Base-by-base conservation (phyloP, 208 protist species). In the Trypanosoma cruzi region DNA sequence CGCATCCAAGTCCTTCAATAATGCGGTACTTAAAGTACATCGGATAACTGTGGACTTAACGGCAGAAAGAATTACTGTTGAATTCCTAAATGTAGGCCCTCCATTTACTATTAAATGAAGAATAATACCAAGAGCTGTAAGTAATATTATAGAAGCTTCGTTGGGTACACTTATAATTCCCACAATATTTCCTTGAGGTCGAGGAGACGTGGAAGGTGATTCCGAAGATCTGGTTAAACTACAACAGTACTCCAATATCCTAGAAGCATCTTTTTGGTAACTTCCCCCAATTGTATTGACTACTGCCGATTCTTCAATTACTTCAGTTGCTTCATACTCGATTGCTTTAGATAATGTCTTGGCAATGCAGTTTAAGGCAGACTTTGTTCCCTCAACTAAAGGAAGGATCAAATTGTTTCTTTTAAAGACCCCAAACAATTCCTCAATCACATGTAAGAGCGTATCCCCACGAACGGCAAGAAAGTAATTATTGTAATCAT, bases 51-150 rank as follows among this genome's bases (percentile, higher is more conserved):
- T 71, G 36, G 82, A 79, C 50, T 94, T 93, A 24, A 98, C 82
- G 11, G 84, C 76, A 59, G 73, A 71, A 26, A 96, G 75, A 36
- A 98, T 82, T 13, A 74, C 77, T 5, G 72, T 73, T 56, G 69
- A 79, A 11, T 75, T 84, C 42, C 93, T 84, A 71, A 99, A 98
- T n/a, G 70, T 69, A 14, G 87, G 90, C 1, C 97, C 96, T 57
- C 86, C 81, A 71, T 95, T 97, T 31, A 94, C 85, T 18, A 97
- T 77, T 29, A 97, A 75, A 62, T 90, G 77, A 26, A 95, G 64
- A 52, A 92, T 69, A 42, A 88, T 70, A 55, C 77, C 78, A 24
- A 95, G 75, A 10, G 81, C 67, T n/a, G 81, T 82, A 31, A 81
- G 64, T 11, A 85, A 64, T 0, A 75, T 73, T 22, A 72, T 46